Conservation (phyloP, 176 grass and related monocot genomes). For the Oryza punctata region DNA sequence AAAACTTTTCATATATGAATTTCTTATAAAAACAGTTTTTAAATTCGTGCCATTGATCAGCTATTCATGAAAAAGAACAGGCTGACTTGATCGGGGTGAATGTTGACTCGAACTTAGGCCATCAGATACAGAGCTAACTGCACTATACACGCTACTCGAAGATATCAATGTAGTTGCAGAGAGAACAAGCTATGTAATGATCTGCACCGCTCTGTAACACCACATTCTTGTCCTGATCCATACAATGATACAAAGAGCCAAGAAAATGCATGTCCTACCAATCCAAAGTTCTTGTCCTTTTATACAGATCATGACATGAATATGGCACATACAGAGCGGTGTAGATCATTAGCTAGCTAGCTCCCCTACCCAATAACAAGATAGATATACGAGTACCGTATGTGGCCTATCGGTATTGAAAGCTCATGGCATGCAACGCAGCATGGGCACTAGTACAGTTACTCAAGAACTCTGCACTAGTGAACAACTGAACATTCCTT, state of each 20-base stretch:
- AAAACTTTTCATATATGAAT: too few relatives aligned
- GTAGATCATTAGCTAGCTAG: not conserved
- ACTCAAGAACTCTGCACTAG: not conserved
- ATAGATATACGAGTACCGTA: not conserved
- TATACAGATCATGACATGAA: not conserved
- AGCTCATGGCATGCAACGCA: not conserved
- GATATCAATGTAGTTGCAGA: not conserved
- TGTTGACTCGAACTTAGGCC: too few relatives aligned
- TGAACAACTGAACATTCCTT: not conserved
- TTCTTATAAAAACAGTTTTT: too few relatives aligned
- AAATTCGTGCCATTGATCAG: too few relatives aligned
- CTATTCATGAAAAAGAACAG: too few relatives aligned
- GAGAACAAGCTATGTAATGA: not conserved
- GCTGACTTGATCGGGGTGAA: too few relatives aligned
- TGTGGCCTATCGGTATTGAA: conserved; percentile 24
- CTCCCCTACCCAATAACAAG: conserved; percentile 9
- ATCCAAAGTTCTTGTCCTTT: not conserved
- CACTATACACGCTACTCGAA: too few relatives aligned
- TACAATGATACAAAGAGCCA: too few relatives aligned
- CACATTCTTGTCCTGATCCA: not conserved
- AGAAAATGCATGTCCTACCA: not conserved
- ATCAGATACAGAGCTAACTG: too few relatives aligned
- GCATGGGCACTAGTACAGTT: not conserved
- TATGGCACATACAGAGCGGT: not conserved
- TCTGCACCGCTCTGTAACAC: not conserved